A percentile compares a stretch with the other conserved stretches of the same genome.
Conservation (phyloP, 495 filamentous ascomycete species). For the Terfezia claveryi region DNA sequence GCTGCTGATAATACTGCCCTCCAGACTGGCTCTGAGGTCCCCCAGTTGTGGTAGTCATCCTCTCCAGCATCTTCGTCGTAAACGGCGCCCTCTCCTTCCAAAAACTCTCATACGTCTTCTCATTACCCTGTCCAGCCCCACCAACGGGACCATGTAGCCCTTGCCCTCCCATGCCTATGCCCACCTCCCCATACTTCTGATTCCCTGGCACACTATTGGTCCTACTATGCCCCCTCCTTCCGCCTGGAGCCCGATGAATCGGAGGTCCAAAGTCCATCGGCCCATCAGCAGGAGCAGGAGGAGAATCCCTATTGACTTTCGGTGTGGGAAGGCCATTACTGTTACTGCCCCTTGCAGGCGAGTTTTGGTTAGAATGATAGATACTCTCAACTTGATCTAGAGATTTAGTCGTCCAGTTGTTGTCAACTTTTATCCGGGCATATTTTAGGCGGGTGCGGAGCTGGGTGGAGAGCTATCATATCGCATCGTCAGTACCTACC, state of each 20-base stretch:
- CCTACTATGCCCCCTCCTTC: constrained; percentile 10
- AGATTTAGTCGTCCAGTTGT: constrained; percentile 37
- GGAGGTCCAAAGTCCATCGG: not conserved
- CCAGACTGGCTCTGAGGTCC: not conserved
- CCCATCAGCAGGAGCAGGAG: constrained; percentile 11
- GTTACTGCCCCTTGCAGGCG: constrained; percentile 17
- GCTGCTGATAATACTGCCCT: not conserved
- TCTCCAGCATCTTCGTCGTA: constrained; percentile 16
- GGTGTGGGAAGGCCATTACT: constrained; percentile 18
- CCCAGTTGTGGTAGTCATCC: constrained; percentile 5
- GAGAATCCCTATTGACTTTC: constrained; percentile 17
- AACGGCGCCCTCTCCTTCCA: constrained; percentile 23
- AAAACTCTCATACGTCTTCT: constrained; percentile 22
- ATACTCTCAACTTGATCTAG: constrained; percentile 30
- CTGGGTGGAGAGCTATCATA: constrained; percentile 35
- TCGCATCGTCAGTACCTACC: not conserved
- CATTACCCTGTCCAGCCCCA: constrained; percentile 3
- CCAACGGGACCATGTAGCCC: constrained; percentile 1
- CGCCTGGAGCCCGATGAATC: not conserved
- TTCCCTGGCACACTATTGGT: constrained; percentile 16
- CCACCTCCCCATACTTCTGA: constrained; percentile 2
- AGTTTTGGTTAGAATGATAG: constrained; percentile 18
- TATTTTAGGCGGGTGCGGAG: constrained; percentile 47
- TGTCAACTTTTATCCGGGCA: constrained; percentile 49
- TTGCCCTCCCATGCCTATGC: constrained; percentile 14